phyloP scores from a whole-genome alignment of 352 stramenopile species.

The Lagenidium giganteum region DNA sequence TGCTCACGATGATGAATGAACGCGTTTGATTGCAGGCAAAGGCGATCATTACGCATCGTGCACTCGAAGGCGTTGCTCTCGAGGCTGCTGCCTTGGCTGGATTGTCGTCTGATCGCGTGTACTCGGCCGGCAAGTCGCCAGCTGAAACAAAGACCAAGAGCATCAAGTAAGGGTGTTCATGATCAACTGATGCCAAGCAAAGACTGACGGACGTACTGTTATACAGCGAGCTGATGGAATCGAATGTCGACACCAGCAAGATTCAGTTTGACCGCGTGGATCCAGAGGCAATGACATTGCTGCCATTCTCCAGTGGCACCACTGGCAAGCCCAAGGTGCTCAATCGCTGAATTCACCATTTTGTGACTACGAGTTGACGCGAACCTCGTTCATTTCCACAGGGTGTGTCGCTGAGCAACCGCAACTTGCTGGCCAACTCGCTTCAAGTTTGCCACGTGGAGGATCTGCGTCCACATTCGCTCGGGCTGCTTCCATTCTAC shows the following conservation, averaged over 20 bases:
- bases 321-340: constrained; percentile 86
- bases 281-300: constrained; percentile 39
- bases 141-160: constrained; percentile 20
- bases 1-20: constrained; percentile 5
- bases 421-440: constrained; percentile 88
- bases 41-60: constrained; percentile 44
- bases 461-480: constrained; percentile 32
- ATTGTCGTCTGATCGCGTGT: constrained; percentile 24
- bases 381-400: constrained; percentile 17
- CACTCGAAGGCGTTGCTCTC: constrained; percentile 28
- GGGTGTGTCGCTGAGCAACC: constrained; percentile 84
- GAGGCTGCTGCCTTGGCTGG: constrained; percentile 26
- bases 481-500: constrained; percentile 89
- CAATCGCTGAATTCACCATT: background rate
- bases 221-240: no score
- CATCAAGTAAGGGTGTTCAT: constrained; percentile 37
- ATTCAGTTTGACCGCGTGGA: constrained; percentile 43
- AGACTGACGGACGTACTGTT: no score
- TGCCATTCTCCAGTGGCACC: constrained; percentile 94
- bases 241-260: no score
- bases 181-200: no score
- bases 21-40: constrained; percentile 27
- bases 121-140: constrained; percentile 29
- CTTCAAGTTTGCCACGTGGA: constrained; percentile 74
- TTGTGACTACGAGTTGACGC: background rate